Evolutionary conservation across 129 eudicot species (phyloP).

Genomic region (Sambucus nigra): DNA sequence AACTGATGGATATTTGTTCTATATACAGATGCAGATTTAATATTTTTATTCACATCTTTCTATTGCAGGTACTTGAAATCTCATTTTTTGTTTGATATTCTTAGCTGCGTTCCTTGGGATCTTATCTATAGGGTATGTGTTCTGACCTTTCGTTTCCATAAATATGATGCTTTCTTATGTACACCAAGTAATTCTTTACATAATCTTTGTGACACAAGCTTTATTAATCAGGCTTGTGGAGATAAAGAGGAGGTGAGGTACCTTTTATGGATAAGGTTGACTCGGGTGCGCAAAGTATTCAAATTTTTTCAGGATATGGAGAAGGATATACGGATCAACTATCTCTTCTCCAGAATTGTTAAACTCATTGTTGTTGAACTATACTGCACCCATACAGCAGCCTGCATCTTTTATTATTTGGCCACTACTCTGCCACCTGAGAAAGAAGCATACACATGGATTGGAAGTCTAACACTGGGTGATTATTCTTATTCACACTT

Average conservation of each 20-base stretch:
- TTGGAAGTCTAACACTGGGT: slow-evolving; percentile 78
- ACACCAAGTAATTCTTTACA: no score
- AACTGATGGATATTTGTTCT: no score
- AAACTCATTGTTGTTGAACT: slow-evolving; percentile 79
- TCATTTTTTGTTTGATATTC: slow-evolving; percentile 60
- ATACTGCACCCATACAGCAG: slow-evolving; percentile 96
- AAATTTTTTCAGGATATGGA: slow-evolving; percentile 59
- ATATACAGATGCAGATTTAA: no score
- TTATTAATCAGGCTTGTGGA: slow-evolving; percentile 54
- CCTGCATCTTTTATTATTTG: slow-evolving; percentile 88
- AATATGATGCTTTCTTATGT: no score
- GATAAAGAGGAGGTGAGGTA: slow-evolving; percentile 79
- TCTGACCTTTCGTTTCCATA: not conserved
- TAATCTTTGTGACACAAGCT: slow-evolving; percentile 10
- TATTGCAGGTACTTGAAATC: slow-evolving; percentile 69
- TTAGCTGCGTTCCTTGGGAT: slow-evolving; percentile 95
- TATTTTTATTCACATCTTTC: not conserved
- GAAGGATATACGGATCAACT: slow-evolving; percentile 81
- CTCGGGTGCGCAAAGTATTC: slow-evolving; percentile 61
- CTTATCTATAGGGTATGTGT: slow-evolving; percentile 53
- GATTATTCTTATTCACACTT: slow-evolving; percentile 72
- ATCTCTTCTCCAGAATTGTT: slow-evolving; percentile 72
- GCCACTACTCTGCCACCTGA: slow-evolving; percentile 86
- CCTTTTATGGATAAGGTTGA: slow-evolving; percentile 67
- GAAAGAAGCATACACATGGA: slow-evolving; percentile 93